Evolutionary conservation across 2,329 filamentous ascomycete genomes (phyloP), one percentile per base, ranked within the genome.

Genomic region (Aspergillus intermedius): DNA sequence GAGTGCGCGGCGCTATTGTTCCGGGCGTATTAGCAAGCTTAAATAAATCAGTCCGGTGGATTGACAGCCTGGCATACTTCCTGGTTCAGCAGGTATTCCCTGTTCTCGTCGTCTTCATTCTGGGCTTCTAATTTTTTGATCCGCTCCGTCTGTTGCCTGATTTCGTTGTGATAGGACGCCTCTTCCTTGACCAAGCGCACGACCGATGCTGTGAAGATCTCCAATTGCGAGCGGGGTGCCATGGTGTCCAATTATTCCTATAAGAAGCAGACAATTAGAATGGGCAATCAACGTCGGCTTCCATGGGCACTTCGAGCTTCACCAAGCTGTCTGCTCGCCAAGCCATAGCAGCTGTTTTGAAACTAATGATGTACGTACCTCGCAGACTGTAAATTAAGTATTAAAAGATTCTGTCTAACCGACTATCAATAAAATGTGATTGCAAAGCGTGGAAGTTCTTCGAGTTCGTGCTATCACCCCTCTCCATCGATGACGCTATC

Each of bases 171-270:
- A 74, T 98, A 97, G 60, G 85, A 91, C 35, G 80, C 76, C 69
- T 96, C 88, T 70, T 98, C 93, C 71, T 95, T 96, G 57, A 95
- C 81, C 43, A 97, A 81, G 50, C 93, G 88, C 60, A 80, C 77
- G 57, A 97, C 82, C 17, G 88, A 83, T 53, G 84, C 81, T 21
- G 88, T 93, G 41, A 86, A 83, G 64, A 96, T 93, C 88, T 52
- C 88, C 83, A 69, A 95, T 89, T 60, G 81, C 71, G 66, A 96
- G 82, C 58, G 84, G 79, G 88, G 78, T 3, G 88, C 79, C 90
- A 95, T 95, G 44, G 12, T 62, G n/a, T 35, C 5, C 25, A 13
- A 7, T 17, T 17, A 35, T 35, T 35, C 6, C 34, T 35, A 9
- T n/a, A 13, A 9, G 5, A 17, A n/a, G 5, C 13, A 17, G 34